Evolutionary conservation across 148 eudicot genomes (phyloP).

Genomic region (Suaeda aralocaspica): DNA sequence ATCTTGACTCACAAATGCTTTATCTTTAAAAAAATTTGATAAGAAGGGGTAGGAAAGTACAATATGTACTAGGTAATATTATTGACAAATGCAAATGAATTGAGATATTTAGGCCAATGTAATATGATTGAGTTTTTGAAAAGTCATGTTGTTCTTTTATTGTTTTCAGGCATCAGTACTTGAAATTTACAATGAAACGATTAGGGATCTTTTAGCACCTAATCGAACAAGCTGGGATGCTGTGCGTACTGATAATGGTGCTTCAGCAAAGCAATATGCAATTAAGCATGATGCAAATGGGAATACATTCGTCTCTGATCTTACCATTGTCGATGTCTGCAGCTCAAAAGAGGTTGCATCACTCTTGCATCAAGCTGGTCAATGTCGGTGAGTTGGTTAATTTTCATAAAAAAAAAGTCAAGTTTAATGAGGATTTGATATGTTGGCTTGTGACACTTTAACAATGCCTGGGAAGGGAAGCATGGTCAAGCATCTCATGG

Average conservation of each 20-base stretch:
- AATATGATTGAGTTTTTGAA: no score
- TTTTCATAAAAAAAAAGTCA: no score
- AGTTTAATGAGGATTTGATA: no score
- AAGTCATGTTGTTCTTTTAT: neutral
- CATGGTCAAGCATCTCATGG: no score
- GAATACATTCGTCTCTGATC: constrained; percentile 64
- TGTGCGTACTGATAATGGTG: constrained; percentile 46
- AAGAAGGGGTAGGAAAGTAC: no score
- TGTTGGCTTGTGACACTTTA: no score
- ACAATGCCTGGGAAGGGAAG: no score
- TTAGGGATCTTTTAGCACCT: constrained; percentile 53
- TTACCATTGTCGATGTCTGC: constrained; percentile 64
- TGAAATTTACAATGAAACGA: constrained; percentile 32
- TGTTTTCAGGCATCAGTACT: constrained; percentile 47
- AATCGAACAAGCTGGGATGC: constrained; percentile 49
- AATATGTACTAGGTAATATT: no score
- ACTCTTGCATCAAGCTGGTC: constrained; percentile 67
- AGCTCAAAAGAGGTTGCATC: constrained; percentile 70
- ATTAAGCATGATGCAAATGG: constrained; percentile 71
- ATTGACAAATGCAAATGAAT: no score
- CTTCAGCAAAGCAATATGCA: constrained; percentile 49
- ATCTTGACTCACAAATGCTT: neutral
- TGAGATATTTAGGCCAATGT: no score
- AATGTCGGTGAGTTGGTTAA: constrained; percentile 41
- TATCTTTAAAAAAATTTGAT: no score